Conservation (phyloP, 2,329 filamentous ascomycete genomes). For the Colletotrichum sp. region DNA sequence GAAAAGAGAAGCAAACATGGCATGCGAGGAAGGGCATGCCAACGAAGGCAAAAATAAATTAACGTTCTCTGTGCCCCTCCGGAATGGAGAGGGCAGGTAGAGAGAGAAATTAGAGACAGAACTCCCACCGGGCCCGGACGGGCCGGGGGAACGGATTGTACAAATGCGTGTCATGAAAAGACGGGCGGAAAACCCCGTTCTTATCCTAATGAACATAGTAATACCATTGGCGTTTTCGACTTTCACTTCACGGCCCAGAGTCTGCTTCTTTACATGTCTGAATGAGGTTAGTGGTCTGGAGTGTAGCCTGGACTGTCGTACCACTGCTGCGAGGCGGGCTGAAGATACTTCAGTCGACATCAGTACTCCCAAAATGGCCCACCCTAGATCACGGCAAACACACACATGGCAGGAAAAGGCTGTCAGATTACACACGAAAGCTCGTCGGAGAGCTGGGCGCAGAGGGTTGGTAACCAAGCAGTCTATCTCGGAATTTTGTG, state of each 20-base stretch:
- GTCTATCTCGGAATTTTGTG: neutral
- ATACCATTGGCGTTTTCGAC: neutral
- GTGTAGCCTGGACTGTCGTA: too few relatives aligned
- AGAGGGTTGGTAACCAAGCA: neutral
- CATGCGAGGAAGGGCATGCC: neutral
- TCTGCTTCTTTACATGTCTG: neutral
- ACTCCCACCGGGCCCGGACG: neutral
- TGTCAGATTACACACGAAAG: neutral
- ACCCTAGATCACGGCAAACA: neutral
- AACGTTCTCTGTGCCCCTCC: neutral
- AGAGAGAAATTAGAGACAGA: neutral
- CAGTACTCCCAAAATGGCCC: neutral
- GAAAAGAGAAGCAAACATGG: neutral
- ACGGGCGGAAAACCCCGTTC: neutral
- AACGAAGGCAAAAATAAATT: neutral
- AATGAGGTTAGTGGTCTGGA: too few relatives aligned
- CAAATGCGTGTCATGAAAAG: neutral
- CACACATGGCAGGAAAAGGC: neutral
- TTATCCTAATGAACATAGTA: conserved; percentile 5
- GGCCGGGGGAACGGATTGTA: neutral
- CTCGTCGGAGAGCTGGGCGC: neutral
- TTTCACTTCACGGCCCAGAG: neutral
- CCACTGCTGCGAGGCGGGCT: too few relatives aligned
- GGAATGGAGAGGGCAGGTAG: neutral
- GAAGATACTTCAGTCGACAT: neutral